Evolutionary conservation across 2,329 filamentous ascomycete genomes (phyloP), one percentile per base, ranked within the genome.

Genomic region (Metarhizium humberi): DNA sequence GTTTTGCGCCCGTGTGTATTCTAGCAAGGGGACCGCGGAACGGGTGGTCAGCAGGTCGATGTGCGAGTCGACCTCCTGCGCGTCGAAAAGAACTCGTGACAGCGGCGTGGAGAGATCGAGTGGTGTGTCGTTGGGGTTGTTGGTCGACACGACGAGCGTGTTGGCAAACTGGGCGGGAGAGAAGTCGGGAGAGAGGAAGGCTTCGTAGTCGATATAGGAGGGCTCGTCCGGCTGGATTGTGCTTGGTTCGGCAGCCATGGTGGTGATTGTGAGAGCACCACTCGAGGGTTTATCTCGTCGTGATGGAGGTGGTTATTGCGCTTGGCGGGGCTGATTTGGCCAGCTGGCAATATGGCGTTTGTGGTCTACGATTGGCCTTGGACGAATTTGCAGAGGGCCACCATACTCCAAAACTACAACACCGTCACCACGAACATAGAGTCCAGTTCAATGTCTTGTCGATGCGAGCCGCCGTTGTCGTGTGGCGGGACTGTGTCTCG

Each of bases 151-250:
- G 51, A 97, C 88, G 57, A 99, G 84, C 30, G 83, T 82, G 70
- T 97, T 96, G 63, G 94, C 92, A 67, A 97, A 96, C 16, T 80
- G 74, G 20, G 87, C 78, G 6, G 92, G 82, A 25, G 86, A 88
- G 75, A 99, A 99, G 58, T 81, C 76, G 11, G 91, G 88, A 51
- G 87, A 82, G 60, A 96, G 82, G 66, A 99, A 95, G 60, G 89
- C 81, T 69, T 95, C 90, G 73, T 96, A 95, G 80, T 97, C 92
- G 67, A 99, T 92, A 73, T 99, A 99, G 8, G 90, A 94, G 45
- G 85, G 80, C 56, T 87, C 85, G 48, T 81, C 78, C 55, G 77
- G 73, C 25, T 53, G 50, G 34, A 25, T 16, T 30, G 25, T 38
- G n/a, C 32, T 16, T 38, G 13, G 18, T 25, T 38, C 38, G 20